Evolutionary conservation across 257 asterid species (phyloP), one percentile per base, ranked within the genome.

Genomic region (Linaria vulgaris): DNA sequence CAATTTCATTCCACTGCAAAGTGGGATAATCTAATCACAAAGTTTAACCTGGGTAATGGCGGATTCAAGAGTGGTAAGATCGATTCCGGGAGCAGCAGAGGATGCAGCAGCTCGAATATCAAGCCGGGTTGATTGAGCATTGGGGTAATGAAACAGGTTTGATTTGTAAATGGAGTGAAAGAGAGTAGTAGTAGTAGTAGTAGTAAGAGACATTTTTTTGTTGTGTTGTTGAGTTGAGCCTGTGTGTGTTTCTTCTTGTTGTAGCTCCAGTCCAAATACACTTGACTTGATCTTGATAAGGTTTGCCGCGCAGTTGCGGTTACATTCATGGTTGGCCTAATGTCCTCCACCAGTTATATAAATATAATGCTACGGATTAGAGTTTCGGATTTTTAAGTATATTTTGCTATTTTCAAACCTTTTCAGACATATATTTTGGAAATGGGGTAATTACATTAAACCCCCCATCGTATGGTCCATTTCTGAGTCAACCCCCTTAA

Each of bases 41-140:
- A 56, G 48, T 61, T 51, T 13, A 45, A 90, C 97, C 94, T 83
- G 74, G 20, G 82, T 74, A 71, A 90, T 77, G 71, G 97, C 96
- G 48, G 86, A 80, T 44, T 85, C 76, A 21, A 90, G 91, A 8
- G 79, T 24, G 43, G 81, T 67, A 22, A 87, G 58, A 68, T 85
- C 82, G 47, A 84, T 83, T n/a, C 89, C 90, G 6, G 91, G 86
- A 41, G 83, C 86, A 67, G 95, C 83, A 10, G 97, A 79, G 14
- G 97, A 85, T n/a, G 92, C 73, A 49, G 88, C 85, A 49, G 88
- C 85, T 52, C 74, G 74, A 37, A 77, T 43, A 56, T 31, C 20
- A 44, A 51, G 52, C 65, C 24, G 56, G 24, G 44, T 5, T 16
- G 27, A 58, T 30, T n/a, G 75, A 67, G 6, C 3, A 27, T 27